phyloP scores from a whole-genome alignment of 2,329 filamentous ascomycete genomes.

The Harringtonia lauricola region DNA sequence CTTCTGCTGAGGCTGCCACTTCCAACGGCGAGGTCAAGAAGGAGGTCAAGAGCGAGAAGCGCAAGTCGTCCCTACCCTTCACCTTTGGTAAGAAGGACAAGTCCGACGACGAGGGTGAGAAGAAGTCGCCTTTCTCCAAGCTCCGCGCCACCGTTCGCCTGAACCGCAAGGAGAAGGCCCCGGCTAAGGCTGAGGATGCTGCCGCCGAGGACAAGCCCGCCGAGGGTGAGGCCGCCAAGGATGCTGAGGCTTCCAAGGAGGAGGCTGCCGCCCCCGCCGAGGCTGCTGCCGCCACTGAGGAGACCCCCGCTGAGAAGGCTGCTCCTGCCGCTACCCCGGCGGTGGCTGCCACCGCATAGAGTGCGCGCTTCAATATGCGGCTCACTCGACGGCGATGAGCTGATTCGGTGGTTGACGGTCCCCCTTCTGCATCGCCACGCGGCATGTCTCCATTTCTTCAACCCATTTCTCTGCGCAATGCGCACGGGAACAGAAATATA shows the following conservation, averaged over 20 bases:
- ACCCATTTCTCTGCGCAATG: background rate
- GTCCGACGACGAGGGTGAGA: slow-evolving; percentile 53
- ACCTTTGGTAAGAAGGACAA: slow-evolving; percentile 64
- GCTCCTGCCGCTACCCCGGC: slow-evolving; percentile 26
- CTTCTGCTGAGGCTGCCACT: slow-evolving; percentile 28
- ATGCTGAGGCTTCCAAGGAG: slow-evolving; percentile 19
- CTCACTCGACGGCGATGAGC: background rate
- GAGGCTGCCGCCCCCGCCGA: slow-evolving; percentile 15
- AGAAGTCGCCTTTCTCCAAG: slow-evolving; percentile 51
- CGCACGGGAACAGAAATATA: too few relatives aligned
- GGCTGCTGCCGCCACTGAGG: slow-evolving; percentile 23
- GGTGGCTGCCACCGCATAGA: slow-evolving; percentile 42
- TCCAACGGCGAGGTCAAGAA: slow-evolving; percentile 46
- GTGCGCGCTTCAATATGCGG: slow-evolving; percentile 2
- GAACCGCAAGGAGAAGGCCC: slow-evolving; percentile 29
- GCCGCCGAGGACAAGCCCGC: slow-evolving; percentile 17
- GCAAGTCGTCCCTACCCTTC: slow-evolving; percentile 67
- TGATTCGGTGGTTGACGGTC: background rate
- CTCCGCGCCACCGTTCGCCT: slow-evolving; percentile 45
- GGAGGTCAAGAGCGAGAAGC: slow-evolving; percentile 64
- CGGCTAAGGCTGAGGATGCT: slow-evolving; percentile 25
- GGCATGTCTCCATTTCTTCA: too few relatives aligned
- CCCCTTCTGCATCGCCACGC: too few relatives aligned
- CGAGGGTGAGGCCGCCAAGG: slow-evolving; percentile 17
- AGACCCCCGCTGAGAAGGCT: slow-evolving; percentile 22